These are phyloP conservation scores for Metarhizium humberi DNA, from an alignment of 2,329 filamentous ascomycete species.

Conservation along the genomic window DNA sequence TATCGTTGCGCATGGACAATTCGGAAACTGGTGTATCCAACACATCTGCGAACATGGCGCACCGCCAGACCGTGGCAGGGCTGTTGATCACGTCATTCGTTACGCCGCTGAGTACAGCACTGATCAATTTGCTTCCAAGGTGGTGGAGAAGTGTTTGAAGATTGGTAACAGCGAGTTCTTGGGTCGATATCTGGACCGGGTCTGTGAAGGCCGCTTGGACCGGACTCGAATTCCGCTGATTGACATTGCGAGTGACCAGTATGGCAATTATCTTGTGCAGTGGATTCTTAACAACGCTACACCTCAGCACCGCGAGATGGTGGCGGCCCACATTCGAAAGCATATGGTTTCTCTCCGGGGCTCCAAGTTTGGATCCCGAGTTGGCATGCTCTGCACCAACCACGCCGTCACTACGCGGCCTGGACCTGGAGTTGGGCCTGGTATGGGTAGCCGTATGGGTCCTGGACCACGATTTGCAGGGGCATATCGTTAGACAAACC, in stretches of 20 bases:
- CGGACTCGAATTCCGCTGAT: conserved; percentile 94
- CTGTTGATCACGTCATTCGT: conserved; percentile 89
- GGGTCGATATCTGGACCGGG: conserved; percentile 82
- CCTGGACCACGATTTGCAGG: conserved; percentile 49
- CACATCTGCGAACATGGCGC: conserved; percentile 97
- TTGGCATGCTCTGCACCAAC: conserved; percentile 98
- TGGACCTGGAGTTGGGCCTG: conserved; percentile 67
- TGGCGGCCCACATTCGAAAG: conserved; percentile 91
- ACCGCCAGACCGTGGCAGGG: conserved; percentile 81
- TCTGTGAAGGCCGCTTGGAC: conserved; percentile 84
- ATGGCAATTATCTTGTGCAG: conserved; percentile 96
- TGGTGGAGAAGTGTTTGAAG: conserved; percentile 98
- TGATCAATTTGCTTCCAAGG: conserved; percentile 98
- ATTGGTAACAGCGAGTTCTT: conserved; percentile 88
- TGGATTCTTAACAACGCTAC: conserved; percentile 89
- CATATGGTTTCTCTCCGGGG: conserved; percentile 98
- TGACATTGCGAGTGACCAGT: conserved; percentile 97
- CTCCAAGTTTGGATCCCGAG: conserved; percentile 95
- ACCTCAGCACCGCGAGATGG: conserved; percentile 82
- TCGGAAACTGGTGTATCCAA: conserved; percentile 99
- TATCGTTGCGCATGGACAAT: conserved; percentile 92
- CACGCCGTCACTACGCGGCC: conserved; percentile 82
- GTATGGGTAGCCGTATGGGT: conserved; percentile 48
- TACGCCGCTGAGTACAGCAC: conserved; percentile 96
- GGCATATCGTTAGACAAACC: conserved; percentile 40